Evolutionary conservation across 352 stramenopile species (phyloP).

Genomic region (Phytopythium kandeliae): DNA sequence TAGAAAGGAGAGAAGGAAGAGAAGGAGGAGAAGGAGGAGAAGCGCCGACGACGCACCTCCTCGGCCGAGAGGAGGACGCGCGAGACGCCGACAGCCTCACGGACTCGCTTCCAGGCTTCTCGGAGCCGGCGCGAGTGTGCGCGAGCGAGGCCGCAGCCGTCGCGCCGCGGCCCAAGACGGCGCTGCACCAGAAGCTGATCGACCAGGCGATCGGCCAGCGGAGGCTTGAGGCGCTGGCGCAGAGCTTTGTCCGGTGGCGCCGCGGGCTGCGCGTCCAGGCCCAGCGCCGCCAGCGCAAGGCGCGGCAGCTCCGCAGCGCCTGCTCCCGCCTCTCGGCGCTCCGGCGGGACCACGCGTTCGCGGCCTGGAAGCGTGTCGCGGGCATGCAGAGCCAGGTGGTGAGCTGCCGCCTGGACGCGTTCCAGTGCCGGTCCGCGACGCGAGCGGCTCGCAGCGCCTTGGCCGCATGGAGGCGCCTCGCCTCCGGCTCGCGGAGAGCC

Average conservation of each 20-base stretch:
- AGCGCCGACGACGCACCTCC: too few species aligned
- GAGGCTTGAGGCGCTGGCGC: slow-evolving; percentile 28
- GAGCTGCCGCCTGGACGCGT: slow-evolving; percentile 40
- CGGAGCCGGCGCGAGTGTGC: slow-evolving; percentile 14
- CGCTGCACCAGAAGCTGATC: slow-evolving; percentile 57
- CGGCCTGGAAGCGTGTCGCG: slow-evolving; percentile 23
- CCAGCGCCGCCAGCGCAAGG: slow-evolving; percentile 27
- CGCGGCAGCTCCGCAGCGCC: slow-evolving; percentile 19
- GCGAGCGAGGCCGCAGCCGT: not conserved
- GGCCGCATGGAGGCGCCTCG: slow-evolving; percentile 14
- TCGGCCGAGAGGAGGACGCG: slow-evolving; percentile 1
- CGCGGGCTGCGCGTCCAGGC: slow-evolving; percentile 46
- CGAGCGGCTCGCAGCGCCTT: slow-evolving; percentile 19
- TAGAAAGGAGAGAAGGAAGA: too few species aligned
- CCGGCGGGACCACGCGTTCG: slow-evolving; percentile 30
- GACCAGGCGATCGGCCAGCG: slow-evolving; percentile 38
- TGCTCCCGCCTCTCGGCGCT: slow-evolving; percentile 15
- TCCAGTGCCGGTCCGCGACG: slow-evolving; percentile 21
- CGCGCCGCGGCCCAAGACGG: slow-evolving; percentile 10
- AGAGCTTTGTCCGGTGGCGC: slow-evolving; percentile 45
- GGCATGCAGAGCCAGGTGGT: slow-evolving; percentile 21
- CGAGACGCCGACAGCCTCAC: slow-evolving; percentile 10
- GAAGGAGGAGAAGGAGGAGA: too few species aligned
- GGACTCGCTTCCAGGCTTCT: slow-evolving; percentile 30
- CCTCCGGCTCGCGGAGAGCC: slow-evolving; percentile 3